A percentile compares a stretch with the other conserved stretches of the same genome.
These are phyloP conservation scores for Syncephalastrum contaminatum DNA, from an alignment of 371 early-diverging fungal species.

Conservation along the genomic window DNA sequence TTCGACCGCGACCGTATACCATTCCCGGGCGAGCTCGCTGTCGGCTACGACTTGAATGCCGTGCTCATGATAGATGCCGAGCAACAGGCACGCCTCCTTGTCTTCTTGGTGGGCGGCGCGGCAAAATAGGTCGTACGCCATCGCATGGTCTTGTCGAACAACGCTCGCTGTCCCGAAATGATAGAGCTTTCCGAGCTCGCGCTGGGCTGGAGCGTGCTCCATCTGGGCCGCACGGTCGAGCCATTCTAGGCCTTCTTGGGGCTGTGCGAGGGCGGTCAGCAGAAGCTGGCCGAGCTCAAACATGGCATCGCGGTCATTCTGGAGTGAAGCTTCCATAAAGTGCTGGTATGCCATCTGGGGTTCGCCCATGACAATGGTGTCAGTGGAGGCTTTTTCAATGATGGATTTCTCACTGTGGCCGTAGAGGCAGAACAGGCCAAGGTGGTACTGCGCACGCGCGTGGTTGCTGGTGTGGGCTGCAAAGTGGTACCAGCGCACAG, in stretches of 20 bases:
- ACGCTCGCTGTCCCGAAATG: slow-evolving; percentile 21
- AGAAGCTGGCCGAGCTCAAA: slow-evolving; percentile 29
- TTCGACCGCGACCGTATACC: slow-evolving; percentile 31
- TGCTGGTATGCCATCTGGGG: slow-evolving; percentile 21
- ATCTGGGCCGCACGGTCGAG: slow-evolving; percentile 30
- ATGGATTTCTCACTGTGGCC: slow-evolving; percentile 19
- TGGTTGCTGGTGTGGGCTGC: slow-evolving; percentile 33
- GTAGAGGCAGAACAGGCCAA: slow-evolving; percentile 34
- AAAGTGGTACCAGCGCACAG: slow-evolving; percentile 28
- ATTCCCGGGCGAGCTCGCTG: slow-evolving; percentile 22
- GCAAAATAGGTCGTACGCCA: slow-evolving; percentile 38
- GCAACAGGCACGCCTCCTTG: slow-evolving; percentile 29
- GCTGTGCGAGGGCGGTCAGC: slow-evolving; percentile 11
- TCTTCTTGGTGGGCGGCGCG: slow-evolving; percentile 36
- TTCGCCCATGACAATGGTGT: background rate
- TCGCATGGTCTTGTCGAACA: slow-evolving; percentile 33
- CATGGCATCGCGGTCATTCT: slow-evolving; percentile 39
- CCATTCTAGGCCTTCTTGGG: slow-evolving; percentile 19
- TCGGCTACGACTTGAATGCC: slow-evolving; percentile 37
- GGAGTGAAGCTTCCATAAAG: slow-evolving; percentile 32
- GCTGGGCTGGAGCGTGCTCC: slow-evolving; percentile 25
- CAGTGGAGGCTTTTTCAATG: background rate
- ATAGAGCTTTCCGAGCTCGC: slow-evolving; percentile 34
- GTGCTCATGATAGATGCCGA: slow-evolving; percentile 41
- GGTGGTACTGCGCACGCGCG: slow-evolving; percentile 30